These are phyloP conservation scores for Saccharomycodes ludwigii DNA, from an alignment of 805 yeast species.

Conservation along the genomic window DNA sequence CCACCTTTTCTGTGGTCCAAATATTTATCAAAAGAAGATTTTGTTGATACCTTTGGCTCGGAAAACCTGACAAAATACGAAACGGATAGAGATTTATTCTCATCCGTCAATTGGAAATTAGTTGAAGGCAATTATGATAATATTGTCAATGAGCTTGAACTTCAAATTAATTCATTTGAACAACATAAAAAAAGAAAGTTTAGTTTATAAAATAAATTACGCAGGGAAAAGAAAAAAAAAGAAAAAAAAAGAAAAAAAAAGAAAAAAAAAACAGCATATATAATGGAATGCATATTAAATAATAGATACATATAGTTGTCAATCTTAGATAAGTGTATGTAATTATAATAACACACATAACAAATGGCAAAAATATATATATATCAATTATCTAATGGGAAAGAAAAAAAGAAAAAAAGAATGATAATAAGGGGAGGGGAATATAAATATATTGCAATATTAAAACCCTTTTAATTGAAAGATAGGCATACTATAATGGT, in stretches of 20 bases:
- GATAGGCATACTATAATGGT: background rate
- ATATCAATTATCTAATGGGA: conserved; percentile 1
- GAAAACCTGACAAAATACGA: conserved; percentile 9
- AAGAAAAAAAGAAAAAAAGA: background rate
- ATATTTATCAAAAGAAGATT: conserved; percentile 41
- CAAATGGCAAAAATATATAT: background rate
- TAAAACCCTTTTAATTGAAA: conserved; percentile 2
- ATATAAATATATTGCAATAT: conserved; percentile 3
- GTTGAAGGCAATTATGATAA: conserved; percentile 13
- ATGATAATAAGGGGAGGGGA: no score
- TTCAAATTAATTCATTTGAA: conserved; percentile 6
- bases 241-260: conserved; percentile 5
- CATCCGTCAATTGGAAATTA: conserved; percentile 15
- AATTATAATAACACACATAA: background rate
- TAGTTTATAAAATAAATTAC: no score
- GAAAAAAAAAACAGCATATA: no score
- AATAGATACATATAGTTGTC: conserved; percentile 1
- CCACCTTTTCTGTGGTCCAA: conserved; percentile 47
- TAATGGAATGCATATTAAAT: no score
- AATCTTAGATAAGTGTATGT: background rate
- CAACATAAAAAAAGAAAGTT: no score
- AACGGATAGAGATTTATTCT: conserved; percentile 10
- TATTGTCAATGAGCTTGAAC: conserved; percentile 8
- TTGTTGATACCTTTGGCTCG: conserved; percentile 26
- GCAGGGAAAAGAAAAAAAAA: conserved; percentile 9